phyloP scores from a whole-genome alignment of 2,329 filamentous ascomycete species.

The Cladosporium halotolerans region DNA sequence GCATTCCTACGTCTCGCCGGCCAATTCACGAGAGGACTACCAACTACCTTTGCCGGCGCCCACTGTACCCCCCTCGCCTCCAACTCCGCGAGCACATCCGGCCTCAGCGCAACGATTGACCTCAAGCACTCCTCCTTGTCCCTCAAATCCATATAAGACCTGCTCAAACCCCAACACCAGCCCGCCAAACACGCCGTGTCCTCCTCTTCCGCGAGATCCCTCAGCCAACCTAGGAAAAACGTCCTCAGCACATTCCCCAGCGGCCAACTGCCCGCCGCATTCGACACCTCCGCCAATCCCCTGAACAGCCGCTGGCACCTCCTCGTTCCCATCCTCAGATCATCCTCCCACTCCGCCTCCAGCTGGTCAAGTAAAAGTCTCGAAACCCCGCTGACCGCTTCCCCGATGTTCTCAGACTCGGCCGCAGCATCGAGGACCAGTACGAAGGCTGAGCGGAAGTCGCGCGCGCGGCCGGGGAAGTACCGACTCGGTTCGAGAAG shows the following conservation, averaged over 20 bases:
- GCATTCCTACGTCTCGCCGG: not conserved
- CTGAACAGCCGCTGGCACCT: not conserved
- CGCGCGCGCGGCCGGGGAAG: not conserved
- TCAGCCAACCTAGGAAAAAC: constrained; percentile 3
- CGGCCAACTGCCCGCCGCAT: not conserved
- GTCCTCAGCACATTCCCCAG: not conserved
- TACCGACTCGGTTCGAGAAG: not conserved
- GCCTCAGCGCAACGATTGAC: not conserved
- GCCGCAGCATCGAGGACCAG: not conserved
- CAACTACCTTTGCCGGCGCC: not conserved
- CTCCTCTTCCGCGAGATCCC: constrained; percentile 6
- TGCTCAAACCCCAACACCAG: constrained; percentile 2
- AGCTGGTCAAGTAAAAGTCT: not conserved
- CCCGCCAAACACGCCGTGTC: not conserved
- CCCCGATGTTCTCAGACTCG: not conserved
- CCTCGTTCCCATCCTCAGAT: not conserved
- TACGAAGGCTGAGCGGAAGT: not conserved
- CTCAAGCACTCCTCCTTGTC: constrained; percentile 8
- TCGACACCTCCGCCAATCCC: constrained; percentile 6
- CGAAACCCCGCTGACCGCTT: not conserved
- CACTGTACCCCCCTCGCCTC: not conserved
- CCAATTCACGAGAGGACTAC: not conserved
- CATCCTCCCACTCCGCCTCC: not conserved
- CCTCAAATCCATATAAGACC: constrained; percentile 1
- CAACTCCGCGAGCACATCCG: constrained; percentile 4